A percentile compares a stretch with the other conserved stretches of the same genome.
Conservation (phyloP, 495 filamentous ascomycete species). For the Penicillium arizonense region DNA sequence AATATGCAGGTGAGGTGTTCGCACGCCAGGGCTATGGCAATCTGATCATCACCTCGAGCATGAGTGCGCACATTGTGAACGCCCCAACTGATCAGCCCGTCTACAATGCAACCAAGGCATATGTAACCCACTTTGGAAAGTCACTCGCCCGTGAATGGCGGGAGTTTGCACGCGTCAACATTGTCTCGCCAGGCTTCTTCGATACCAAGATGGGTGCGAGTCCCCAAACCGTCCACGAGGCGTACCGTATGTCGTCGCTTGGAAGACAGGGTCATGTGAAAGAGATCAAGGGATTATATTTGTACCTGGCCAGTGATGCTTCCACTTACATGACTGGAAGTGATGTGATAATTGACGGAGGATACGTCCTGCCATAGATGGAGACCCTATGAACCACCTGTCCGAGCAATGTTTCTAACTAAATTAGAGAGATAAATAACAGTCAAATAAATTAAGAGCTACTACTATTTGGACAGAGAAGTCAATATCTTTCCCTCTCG, state of each 20-base stretch:
- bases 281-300: conserved; percentile 65
- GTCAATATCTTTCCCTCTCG: too few species aligned
- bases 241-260: conserved; percentile 59
- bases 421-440: too few species aligned
- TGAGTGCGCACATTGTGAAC: conserved; percentile 79
- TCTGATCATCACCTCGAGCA: conserved; percentile 72
- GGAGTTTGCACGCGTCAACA: conserved; percentile 59
- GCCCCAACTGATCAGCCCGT: conserved; percentile 61
- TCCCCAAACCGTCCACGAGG: conserved; percentile 51
- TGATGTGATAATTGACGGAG: conserved; percentile 61
- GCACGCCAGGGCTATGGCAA: conserved; percentile 53
- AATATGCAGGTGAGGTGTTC: conserved; percentile 58
- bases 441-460: too few species aligned
- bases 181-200: conserved; percentile 70
- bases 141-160: conserved; percentile 72
- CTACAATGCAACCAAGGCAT: conserved; percentile 69
- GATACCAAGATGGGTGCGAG: conserved; percentile 59
- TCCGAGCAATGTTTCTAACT: too few species aligned
- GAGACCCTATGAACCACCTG: too few species aligned
- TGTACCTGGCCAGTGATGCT: conserved; percentile 61
- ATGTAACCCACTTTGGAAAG: conserved; percentile 62
- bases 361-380: conserved; percentile 40
- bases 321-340: conserved; percentile 69
- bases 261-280: conserved; percentile 58
- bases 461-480: too few species aligned